Percentiles rank a stretch among this genome's conserved stretches.
phyloP scores from a whole-genome alignment of 2,329 filamentous ascomycete genomes.

The Gnomoniopsis smithogilvyi region DNA sequence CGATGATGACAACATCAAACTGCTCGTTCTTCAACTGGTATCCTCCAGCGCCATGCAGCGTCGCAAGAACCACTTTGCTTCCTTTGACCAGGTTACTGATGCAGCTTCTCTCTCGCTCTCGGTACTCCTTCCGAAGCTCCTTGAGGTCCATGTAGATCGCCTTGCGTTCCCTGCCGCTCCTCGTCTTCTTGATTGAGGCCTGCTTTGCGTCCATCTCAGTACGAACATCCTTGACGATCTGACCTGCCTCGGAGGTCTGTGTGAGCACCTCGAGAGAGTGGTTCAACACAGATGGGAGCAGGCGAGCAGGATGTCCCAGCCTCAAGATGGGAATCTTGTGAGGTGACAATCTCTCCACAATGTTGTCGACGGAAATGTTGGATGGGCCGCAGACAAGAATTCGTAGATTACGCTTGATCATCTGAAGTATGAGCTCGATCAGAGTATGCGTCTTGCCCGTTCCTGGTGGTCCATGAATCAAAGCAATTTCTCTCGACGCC shows the following conservation, averaged over 20 bases:
- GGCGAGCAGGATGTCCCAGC: slow-evolving; percentile 85
- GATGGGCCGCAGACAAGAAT: slow-evolving; percentile 94
- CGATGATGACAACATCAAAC: slow-evolving; percentile 93
- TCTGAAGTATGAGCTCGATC: slow-evolving; percentile 91
- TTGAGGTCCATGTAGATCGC: slow-evolving; percentile 83
- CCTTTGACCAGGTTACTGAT: slow-evolving; percentile 70
- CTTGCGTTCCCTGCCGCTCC: slow-evolving; percentile 72
- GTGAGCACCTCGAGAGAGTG: slow-evolving; percentile 92
- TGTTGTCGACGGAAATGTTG: slow-evolving; percentile 97
- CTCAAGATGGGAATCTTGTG: slow-evolving; percentile 85
- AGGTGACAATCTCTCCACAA: slow-evolving; percentile 84
- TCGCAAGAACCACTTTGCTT: slow-evolving; percentile 87
- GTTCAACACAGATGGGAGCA: slow-evolving; percentile 81
- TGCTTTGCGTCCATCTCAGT: slow-evolving; percentile 93
- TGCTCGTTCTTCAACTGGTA: slow-evolving; percentile 73
- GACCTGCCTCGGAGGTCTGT: slow-evolving; percentile 83
- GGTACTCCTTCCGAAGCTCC: slow-evolving; percentile 82
- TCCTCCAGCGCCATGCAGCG: slow-evolving; percentile 86
- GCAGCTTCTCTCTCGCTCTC: slow-evolving; percentile 78
- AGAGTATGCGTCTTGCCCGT: slow-evolving; percentile 97
- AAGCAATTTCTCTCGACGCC: slow-evolving; percentile 73
- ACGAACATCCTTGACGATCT: slow-evolving; percentile 85
- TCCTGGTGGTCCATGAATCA: slow-evolving; percentile 93
- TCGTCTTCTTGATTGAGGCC: slow-evolving; percentile 81
- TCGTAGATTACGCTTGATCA: slow-evolving; percentile 69